Evolutionary conservation across 2,329 filamentous ascomycete species (phyloP), one percentile per base, ranked within the genome.

Genomic region (Ceratocystis diversiconidia): DNA sequence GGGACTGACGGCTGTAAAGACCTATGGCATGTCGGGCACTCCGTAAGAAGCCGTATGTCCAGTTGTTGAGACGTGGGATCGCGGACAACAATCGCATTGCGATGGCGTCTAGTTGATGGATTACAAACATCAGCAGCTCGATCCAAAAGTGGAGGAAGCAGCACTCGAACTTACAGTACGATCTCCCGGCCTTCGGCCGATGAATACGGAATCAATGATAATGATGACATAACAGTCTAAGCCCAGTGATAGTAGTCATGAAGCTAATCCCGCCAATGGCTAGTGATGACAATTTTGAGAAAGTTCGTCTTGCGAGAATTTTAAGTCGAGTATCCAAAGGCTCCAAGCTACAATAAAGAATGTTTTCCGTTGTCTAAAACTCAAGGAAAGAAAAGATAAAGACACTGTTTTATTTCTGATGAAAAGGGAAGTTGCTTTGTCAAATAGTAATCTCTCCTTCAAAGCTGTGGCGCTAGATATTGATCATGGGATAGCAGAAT

Each of bases 21-120:
- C 64, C 89, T 87, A 73, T 91, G 89, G 74, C 92, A 96, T 72
- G 90, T 90, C n/a, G 95, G 94, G 72, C 95, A 99, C 72, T 92
- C 85, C 67, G 84, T 83, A 66, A 91, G 77, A 68, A 80, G 85
- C 68, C 89, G 87, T 63, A 96, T 87, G 70, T 90, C 90, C 69
- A 99, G 84, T 71, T 92, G 89, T 69, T 87, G 87, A 5, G 92
- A 96, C 36, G 85, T 81, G 60, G 86, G 88, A 76, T 99, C 92
- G 72, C 89, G 92, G 46, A 97, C 86, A 57, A 99, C 94, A 66
- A 99, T 86, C 25, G 92, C 88, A 76, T 96, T 90, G 72, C 90
- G 88, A 74, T 96, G 91, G 68, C 92, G 94, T 63, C 94, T 97
- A 71, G 60, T 32, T 41, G 36, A 41, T 41, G 3, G 36, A 41